phyloP scores from a whole-genome alignment of 306 rosid species.

The Corylus americana region DNA sequence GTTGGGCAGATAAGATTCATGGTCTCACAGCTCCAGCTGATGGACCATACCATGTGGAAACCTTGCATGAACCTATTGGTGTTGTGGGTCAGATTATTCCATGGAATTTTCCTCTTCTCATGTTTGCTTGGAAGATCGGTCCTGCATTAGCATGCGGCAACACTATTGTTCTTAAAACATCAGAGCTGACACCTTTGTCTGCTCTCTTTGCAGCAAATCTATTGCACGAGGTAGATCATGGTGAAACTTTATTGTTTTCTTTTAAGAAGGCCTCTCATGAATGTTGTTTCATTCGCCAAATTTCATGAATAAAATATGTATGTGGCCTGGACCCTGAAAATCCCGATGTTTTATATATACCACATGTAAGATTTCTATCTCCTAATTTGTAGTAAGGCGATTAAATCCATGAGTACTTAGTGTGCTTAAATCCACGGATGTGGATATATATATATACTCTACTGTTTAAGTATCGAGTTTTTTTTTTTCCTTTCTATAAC shows the following conservation, averaged over 20 bases:
- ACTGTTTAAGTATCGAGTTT: neutral
- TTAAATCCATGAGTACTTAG: neutral
- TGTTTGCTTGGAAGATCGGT: conserved; percentile 91
- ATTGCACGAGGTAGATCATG: conserved; percentile 63
- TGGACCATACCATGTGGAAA: conserved; percentile 71
- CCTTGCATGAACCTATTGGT: conserved; percentile 93
- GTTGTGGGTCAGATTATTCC: conserved; percentile 97
- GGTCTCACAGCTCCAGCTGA: conserved; percentile 89
- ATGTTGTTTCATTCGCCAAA: no score
- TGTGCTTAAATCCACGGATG: neutral
- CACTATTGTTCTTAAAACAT: conserved; percentile 78
- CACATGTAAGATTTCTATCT: neutral
- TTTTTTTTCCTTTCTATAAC: neutral
- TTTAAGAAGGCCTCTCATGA: neutral
- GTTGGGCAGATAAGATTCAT: conserved; percentile 96
- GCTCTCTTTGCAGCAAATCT: conserved; percentile 68
- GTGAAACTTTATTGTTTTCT: neutral
- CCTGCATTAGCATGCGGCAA: conserved; percentile 95
- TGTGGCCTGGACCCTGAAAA: no score
- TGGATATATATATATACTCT: neutral
- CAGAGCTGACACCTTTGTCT: conserved; percentile 94
- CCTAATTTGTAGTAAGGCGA: neutral
- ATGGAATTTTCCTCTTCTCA: conserved; percentile 93
- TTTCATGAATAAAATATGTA: no score
- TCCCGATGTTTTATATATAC: no score